Conservation (phyloP, 768 basidiomycete genomes). For the Tremella mesenterica region DNA sequence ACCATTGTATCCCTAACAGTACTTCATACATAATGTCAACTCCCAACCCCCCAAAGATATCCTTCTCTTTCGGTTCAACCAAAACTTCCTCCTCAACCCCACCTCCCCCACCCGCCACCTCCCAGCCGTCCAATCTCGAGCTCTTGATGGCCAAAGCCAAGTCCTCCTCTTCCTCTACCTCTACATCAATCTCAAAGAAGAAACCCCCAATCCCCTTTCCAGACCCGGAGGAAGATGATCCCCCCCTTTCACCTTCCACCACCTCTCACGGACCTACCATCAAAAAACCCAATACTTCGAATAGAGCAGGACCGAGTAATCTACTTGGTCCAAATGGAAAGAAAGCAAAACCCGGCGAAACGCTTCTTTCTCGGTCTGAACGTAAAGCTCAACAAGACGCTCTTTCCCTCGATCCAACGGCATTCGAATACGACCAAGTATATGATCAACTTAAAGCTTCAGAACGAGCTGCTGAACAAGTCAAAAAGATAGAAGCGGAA, state of each 20-base stretch:
- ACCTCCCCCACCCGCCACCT: constrained; percentile 5
- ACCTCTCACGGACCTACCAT: constrained; percentile 21
- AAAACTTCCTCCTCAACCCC: constrained; percentile 3
- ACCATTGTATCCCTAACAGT: constrained; percentile 3
- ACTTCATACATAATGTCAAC: constrained; percentile 3
- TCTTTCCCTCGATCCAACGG: constrained; percentile 65
- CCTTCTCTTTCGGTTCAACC: constrained; percentile 60
- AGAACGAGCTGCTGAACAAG: constrained; percentile 62
- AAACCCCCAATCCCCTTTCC: constrained; percentile 59
- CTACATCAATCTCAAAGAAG: constrained; percentile 4
- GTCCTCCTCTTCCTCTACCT: constrained; percentile 8
- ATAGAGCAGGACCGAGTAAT: constrained; percentile 15
- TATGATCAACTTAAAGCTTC: constrained; percentile 92
- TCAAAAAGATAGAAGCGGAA: constrained; percentile 64
- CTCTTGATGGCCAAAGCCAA: constrained; percentile 30
- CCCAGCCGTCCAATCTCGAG: constrained; percentile 27
- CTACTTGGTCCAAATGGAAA: not conserved
- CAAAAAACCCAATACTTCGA: constrained; percentile 33
- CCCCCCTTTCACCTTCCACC: constrained; percentile 52
- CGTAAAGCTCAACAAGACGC: constrained; percentile 58
- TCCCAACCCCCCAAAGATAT: constrained; percentile 54
- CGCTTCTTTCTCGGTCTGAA: constrained; percentile 26
- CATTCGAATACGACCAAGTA: constrained; percentile 92
- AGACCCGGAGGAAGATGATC: constrained; percentile 53
- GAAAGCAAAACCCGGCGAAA: not conserved